Evolutionary conservation across 2,329 filamentous ascomycete species (phyloP), one percentile per base, ranked within the genome.

Genomic region (Aspergillus aculeatinus): DNA sequence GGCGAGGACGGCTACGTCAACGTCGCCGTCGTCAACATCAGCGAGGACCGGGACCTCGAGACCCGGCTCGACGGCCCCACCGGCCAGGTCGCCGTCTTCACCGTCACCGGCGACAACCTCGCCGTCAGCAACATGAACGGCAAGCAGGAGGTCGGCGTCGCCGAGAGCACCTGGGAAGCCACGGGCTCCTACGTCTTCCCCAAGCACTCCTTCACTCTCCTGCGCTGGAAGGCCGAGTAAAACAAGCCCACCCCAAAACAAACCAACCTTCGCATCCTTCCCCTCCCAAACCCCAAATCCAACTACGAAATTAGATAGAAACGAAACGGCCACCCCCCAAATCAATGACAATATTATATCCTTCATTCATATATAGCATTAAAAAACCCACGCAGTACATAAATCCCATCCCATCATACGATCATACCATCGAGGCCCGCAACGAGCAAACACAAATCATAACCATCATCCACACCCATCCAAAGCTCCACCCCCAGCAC

Each of bases 21-120:
- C 63, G 67, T 94, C 63, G 89, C 84, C 3, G 89, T 93, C 1
- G 89, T 92, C 16, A 95, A 95, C 71, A 82, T 91, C 31, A 81
- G 83, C 61, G 85, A 89, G 63, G 80, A 82, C 9, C 79, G 82
- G 63, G 84, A 82, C 58, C 87, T 88, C 57, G 80, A 83, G 62
- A 84, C 84, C 0, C 79, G 83, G 48, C 65, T 92, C n/a, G 79
- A 82, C 47, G 89, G 89, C 0, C 71, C 86, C 0, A 68, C 67
- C 0, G 77, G 75, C 1, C 75, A 81, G 1, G 83, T 90, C 0
- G 68, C 83, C 29, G 86, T 90, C 3, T 88, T 85, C 68, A 86
- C 81, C 0, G 85, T 93, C 14, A 83, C 82, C 1, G 89, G 86
- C 0, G 74, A 80, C 2, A 76, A 78, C 61, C 80, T 89, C 23